Conservation (phyloP, 2,329 filamentous ascomycete genomes). For the Lachnellula subtilissima region DNA sequence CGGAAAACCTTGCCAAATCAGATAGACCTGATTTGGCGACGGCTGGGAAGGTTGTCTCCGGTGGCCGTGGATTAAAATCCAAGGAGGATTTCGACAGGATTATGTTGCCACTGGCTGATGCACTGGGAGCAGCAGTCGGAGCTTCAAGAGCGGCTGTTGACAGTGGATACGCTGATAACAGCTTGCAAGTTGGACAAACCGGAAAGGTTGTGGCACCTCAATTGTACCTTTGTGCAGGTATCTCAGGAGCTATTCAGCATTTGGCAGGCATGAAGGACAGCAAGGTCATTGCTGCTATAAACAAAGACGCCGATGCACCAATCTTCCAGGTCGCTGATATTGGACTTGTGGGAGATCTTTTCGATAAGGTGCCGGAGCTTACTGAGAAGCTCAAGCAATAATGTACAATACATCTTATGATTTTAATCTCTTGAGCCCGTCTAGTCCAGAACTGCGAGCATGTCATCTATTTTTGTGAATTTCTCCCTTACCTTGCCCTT, state of each 20-base stretch:
- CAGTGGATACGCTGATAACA: conserved; percentile 97
- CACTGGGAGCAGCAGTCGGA: conserved; percentile 90
- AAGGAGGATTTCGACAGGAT: conserved; percentile 95
- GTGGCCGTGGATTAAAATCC: conserved; percentile 90
- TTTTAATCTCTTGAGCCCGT: conserved; percentile 13
- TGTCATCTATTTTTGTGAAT: conserved; percentile 52
- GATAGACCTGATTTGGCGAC: conserved; percentile 90
- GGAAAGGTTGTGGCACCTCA: conserved; percentile 98
- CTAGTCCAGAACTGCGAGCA: conserved; percentile 48
- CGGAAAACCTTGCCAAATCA: conserved; percentile 86
- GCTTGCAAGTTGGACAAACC: conserved; percentile 94
- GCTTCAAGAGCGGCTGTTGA: conserved; percentile 94
- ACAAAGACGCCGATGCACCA: conserved; percentile 94
- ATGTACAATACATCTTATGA: conserved; percentile 20
- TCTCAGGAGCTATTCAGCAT: conserved; percentile 96
- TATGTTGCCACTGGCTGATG: conserved; percentile 88
- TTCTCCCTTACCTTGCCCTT: conserved; percentile 77
- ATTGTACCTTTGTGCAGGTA: conserved; percentile 90
- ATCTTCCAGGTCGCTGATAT: conserved; percentile 99
- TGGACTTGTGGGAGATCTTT: conserved; percentile 89
- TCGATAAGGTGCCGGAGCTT: conserved; percentile 91
- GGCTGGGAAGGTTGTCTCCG: conserved; percentile 85
- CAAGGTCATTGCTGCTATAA: conserved; percentile 98
- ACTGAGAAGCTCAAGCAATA: conserved; percentile 76
- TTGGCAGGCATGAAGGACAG: conserved; percentile 99